Percentiles rank a stretch among this genome's conserved stretches.
Conservation (phyloP, 176 grass and related monocot species). For the Elymus sibiricus region DNA sequence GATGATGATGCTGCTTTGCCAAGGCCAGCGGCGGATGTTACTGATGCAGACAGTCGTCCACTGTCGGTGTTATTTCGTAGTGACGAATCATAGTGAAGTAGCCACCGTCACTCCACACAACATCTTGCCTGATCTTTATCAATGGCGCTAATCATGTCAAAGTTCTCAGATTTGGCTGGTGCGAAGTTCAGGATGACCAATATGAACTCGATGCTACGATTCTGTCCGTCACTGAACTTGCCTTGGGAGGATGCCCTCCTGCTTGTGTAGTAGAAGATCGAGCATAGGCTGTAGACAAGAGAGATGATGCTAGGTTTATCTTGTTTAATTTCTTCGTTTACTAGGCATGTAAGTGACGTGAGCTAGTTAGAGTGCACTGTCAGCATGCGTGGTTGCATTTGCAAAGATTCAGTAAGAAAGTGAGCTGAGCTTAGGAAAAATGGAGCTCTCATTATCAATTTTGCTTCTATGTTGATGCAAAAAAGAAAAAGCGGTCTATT, state of each 20-base stretch:
- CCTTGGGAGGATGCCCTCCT: neutral
- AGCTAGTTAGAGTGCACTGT: neutral
- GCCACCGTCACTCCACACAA: neutral
- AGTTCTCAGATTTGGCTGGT: neutral
- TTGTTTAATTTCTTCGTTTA: neutral
- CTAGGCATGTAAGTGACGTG: neutral
- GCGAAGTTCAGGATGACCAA: neutral
- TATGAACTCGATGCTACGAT: neutral
- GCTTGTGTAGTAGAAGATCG: conserved; percentile 1
- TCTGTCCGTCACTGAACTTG: neutral
- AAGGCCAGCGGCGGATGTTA: neutral
- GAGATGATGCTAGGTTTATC: neutral
- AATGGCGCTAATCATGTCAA: neutral
- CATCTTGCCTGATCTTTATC: no score
- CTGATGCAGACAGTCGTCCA: neutral
- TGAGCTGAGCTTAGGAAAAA: neutral
- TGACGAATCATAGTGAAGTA: neutral
- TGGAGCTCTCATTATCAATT: neutral
- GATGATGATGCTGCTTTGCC: neutral
- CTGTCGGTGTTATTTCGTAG: neutral
- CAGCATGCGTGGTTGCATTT: neutral
- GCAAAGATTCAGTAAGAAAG: neutral
- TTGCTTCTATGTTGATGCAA: neutral
- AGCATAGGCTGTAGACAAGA: neutral
- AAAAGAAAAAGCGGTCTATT: no score